Conservation (phyloP, 1,284 basidiomycete genomes). For the Ustanciosporium gigantosporum region DNA sequence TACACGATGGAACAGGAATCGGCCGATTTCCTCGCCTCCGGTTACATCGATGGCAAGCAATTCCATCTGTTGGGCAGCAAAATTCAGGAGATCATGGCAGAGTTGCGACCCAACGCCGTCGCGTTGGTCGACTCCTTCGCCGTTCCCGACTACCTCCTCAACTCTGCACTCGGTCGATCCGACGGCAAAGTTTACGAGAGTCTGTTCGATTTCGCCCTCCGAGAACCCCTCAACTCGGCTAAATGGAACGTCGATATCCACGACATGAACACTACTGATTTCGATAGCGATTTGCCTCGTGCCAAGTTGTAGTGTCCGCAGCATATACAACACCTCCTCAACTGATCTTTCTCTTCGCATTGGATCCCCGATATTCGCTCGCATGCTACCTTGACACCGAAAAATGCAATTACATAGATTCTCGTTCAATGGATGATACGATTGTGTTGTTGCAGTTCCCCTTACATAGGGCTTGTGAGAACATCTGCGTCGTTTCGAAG, state of each 20-base stretch:
- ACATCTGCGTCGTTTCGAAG: no score
- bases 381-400: no score
- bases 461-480: no score
- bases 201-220: slow-evolving; percentile 55
- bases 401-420: no score
- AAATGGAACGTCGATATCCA: slow-evolving; percentile 60
- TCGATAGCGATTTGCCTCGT: slow-evolving; percentile 38
- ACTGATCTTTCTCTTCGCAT: no score
- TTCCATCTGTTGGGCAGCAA: slow-evolving; percentile 57
- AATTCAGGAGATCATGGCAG: slow-evolving; percentile 59
- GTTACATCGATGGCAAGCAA: slow-evolving; percentile 60
- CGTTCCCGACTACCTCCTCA: slow-evolving; percentile 61
- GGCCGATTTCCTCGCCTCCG: slow-evolving; percentile 61
- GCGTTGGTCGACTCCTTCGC: slow-evolving; percentile 58
- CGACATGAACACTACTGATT: slow-evolving; percentile 48
- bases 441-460: no score
- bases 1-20: slow-evolving; percentile 56
- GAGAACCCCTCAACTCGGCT: slow-evolving; percentile 47
- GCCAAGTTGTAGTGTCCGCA: slow-evolving; percentile 42
- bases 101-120: slow-evolving; percentile 60
- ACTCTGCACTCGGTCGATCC: slow-evolving; percentile 60
- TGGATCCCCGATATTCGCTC: no score
- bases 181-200: slow-evolving; percentile 60
- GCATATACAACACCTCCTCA: no score
- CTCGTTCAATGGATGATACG: no score